Base-by-base conservation (phyloP, 805 yeast genomes). In the Yarrowia yakushimensis region DNA sequence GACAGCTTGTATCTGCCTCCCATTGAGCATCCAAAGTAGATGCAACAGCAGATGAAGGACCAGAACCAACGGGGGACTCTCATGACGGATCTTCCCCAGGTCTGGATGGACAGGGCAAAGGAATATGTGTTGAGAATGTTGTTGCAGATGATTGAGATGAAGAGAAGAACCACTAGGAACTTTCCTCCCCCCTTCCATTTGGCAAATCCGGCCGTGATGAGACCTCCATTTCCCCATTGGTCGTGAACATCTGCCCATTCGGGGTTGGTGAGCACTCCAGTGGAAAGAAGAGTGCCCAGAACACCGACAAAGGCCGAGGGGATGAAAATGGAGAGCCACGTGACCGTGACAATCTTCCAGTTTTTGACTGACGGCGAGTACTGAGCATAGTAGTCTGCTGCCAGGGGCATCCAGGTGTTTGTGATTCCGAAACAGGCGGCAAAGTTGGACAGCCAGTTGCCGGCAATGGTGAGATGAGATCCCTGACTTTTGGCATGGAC, bases 331-430 rank as follows among this genome's bases (percentile, higher is more conserved):
- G 88, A 87, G 23, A 84, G 75, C 66, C 87, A 85, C 0, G 96
- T 89, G 66, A 86, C 75, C 18, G 74, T 22, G 68, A 85, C 87
- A 1, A 86, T 77, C 63, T 79, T 80, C 61, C 72, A 65, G 62
- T 82, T 82, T 1, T 87, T 79, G 0, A 89, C 82, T 41, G 79
- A 77, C 68, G 87, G 93, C 1, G 96, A 96, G 68, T 90, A 84
- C 57, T 89, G 77, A 54, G 90, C 82, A 72, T 88, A 88, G 72
- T 90, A 90, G 73, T 90, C 97, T 0, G 92, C 80, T 0, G 96
- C 89, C 65, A 88, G 82, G 2, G 92, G 86, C 45, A 96, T 92
- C 97, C 97, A 90, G 1, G 97, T 88, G 3, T 90, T 82, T 3
- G 96, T 89, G 50, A 87, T 85, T 28, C 96, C 85, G 69, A 88